Percentiles rank a stretch among this genome's conserved stretches.
phyloP scores from a whole-genome alignment of 768 basidiomycete genomes.

The Trametes maxima region DNA sequence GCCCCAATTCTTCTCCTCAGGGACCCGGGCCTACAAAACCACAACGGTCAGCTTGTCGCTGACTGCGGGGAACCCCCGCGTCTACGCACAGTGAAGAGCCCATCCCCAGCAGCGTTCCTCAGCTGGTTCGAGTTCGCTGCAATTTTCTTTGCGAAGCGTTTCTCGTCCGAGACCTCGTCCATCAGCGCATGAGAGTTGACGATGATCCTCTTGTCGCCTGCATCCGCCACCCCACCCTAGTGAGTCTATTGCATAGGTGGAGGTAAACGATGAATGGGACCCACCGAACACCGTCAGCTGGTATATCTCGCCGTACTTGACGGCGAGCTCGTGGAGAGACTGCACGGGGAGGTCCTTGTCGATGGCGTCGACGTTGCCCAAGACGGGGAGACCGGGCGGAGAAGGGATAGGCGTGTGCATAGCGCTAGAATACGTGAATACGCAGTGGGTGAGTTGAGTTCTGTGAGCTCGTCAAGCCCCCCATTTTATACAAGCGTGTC shows the following conservation, averaged over 20 bases:
- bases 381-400: constrained; percentile 43
- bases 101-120: constrained; percentile 43
- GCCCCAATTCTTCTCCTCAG: constrained; percentile 48
- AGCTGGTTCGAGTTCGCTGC: constrained; percentile 38
- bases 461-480: neutral
- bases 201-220: constrained; percentile 33
- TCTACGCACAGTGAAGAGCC: constrained; percentile 40
- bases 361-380: constrained; percentile 41
- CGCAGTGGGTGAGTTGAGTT: neutral
- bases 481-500: neutral
- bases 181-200: constrained; percentile 41
- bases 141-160: constrained; percentile 44
- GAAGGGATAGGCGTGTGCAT: constrained; percentile 44
- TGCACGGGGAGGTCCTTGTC: constrained; percentile 40
- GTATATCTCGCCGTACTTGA: constrained; percentile 47
- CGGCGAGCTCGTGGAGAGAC: constrained; percentile 38
- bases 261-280: neutral
- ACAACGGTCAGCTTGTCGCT: constrained; percentile 26
- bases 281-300: constrained; percentile 40
- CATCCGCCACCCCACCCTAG: neutral
- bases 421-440: neutral
- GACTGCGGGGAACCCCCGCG: constrained; percentile 26
- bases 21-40: constrained; percentile 31
- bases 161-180: constrained; percentile 47
- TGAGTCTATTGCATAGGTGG: neutral